Percentiles rank a stretch among this genome's conserved stretches.
Evolutionary conservation across 2,329 filamentous ascomycete genomes (phyloP).

Genomic region (Cordyceps cateniannulata): DNA sequence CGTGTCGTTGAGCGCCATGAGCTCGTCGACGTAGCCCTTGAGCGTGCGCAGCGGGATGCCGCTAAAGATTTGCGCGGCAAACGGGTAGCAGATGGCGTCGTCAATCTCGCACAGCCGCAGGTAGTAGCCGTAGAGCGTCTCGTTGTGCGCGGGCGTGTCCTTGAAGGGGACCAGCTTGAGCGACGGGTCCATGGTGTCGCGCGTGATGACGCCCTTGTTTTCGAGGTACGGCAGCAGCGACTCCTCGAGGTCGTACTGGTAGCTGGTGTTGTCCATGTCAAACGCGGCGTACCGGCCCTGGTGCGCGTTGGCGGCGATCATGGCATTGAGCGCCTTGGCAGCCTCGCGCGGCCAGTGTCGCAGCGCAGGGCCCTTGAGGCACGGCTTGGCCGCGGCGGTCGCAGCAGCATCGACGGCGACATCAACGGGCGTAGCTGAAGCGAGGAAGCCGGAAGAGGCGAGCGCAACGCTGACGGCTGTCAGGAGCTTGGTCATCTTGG

Average conservation of each 20-base stretch:
- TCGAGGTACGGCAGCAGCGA: constrained; percentile 37
- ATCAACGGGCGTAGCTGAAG: neutral
- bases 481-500: constrained; percentile 8
- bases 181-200: constrained; percentile 33
- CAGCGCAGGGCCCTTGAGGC: constrained; percentile 16
- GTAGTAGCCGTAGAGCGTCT: constrained; percentile 40
- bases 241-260: constrained; percentile 36
- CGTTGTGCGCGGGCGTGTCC: constrained; percentile 30
- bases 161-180: constrained; percentile 36
- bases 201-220: constrained; percentile 33
- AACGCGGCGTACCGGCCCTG: constrained; percentile 33
- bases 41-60: constrained; percentile 38
- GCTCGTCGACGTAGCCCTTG: constrained; percentile 39
- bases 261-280: constrained; percentile 42
- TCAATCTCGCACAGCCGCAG: constrained; percentile 36
- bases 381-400: constrained; percentile 4
- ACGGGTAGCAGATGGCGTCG: constrained; percentile 36
- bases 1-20: constrained; percentile 35
- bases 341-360: constrained; percentile 31
- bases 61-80: constrained; percentile 34
- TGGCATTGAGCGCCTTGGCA: constrained; percentile 27
- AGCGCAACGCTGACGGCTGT: constrained; percentile 6
- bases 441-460: constrained; percentile 3
- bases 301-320: constrained; percentile 33
- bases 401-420: neutral